Evolutionary conservation across 768 basidiomycete genomes (phyloP).

Genomic region (Amanita rubescens): DNA sequence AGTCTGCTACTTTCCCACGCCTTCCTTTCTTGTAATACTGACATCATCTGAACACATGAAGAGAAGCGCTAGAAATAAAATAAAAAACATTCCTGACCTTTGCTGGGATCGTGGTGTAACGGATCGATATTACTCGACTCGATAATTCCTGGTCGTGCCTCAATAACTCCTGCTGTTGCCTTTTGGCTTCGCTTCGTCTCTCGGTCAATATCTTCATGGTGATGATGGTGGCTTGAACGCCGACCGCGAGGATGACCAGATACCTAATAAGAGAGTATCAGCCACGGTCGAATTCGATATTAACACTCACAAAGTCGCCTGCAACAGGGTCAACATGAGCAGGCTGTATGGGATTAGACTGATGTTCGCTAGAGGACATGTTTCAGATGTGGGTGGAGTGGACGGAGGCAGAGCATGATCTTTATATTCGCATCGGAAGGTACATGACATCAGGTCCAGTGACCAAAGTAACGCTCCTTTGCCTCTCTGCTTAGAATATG

Average conservation of each 20-base stretch:
- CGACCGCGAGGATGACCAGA: background rate
- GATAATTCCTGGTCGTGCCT: conserved; percentile 49
- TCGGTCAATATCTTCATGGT: conserved; percentile 22
- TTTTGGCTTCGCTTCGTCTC: conserved; percentile 33
- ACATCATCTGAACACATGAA: conserved; percentile 27
- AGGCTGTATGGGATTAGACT: conserved; percentile 16
- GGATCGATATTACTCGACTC: conserved; percentile 48
- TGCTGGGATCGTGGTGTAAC: conserved; percentile 36
- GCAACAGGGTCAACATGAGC: conserved; percentile 27
- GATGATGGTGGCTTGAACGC: conserved; percentile 1
- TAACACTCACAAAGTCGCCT: conserved; percentile 36
- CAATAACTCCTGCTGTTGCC: conserved; percentile 40
- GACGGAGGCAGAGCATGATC: background rate
- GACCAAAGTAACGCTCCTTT: conserved; percentile 58
- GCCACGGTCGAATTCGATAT: no score
- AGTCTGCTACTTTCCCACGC: conserved; percentile 6
- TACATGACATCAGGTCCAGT: conserved; percentile 18
- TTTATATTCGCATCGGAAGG: background rate
- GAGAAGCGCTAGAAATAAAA: no score
- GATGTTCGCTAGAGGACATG: background rate
- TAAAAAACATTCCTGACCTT: conserved; percentile 17
- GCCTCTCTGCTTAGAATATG: conserved; percentile 66
- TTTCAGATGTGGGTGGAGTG: background rate
- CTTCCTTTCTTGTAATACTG: conserved; percentile 12
- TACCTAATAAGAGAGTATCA: background rate